Conservation (phyloP, 176 grass and related monocot species). For the Typha latifolia region DNA sequence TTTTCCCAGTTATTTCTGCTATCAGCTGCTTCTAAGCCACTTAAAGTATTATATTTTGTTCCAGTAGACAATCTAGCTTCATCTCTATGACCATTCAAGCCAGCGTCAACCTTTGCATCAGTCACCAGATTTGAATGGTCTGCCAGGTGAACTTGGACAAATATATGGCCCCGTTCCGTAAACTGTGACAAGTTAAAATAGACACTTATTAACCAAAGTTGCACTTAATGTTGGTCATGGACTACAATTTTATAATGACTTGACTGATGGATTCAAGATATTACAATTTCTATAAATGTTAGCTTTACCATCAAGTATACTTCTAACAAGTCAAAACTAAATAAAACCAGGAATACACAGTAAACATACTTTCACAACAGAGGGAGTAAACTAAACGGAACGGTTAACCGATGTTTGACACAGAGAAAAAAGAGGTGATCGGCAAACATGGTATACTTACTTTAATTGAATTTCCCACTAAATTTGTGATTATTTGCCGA, state of each 20-base stretch:
- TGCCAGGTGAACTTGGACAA: constrained; percentile 93
- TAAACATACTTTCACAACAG: background rate
- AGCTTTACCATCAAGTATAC: too few species aligned
- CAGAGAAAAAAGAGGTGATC: background rate
- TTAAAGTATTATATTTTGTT: constrained; percentile 58
- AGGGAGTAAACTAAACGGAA: background rate
- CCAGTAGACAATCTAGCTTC: constrained; percentile 32
- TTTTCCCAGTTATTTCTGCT: constrained; percentile 79
- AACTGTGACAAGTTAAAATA: constrained; percentile 39
- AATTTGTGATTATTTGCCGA: constrained; percentile 96
- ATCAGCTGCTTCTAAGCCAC: constrained; percentile 89
- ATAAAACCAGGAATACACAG: too few species aligned
- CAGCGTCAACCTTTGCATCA: constrained; percentile 50
- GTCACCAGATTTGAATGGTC: constrained; percentile 69
- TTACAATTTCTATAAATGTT: too few species aligned
- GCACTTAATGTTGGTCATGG: background rate
- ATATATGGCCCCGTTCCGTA: constrained; percentile 79
- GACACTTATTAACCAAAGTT: background rate
- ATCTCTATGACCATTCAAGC: constrained; percentile 42
- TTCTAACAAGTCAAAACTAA: background rate
- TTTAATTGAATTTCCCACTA: constrained; percentile 95
- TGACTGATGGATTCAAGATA: too few species aligned
- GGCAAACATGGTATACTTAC: constrained; percentile 23
- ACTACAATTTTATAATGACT: too few species aligned
- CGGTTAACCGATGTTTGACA: background rate